Evolutionary conservation across 768 basidiomycete genomes (phyloP), one percentile per base, ranked within the genome.

Genomic region (Termitomyces sp.): DNA sequence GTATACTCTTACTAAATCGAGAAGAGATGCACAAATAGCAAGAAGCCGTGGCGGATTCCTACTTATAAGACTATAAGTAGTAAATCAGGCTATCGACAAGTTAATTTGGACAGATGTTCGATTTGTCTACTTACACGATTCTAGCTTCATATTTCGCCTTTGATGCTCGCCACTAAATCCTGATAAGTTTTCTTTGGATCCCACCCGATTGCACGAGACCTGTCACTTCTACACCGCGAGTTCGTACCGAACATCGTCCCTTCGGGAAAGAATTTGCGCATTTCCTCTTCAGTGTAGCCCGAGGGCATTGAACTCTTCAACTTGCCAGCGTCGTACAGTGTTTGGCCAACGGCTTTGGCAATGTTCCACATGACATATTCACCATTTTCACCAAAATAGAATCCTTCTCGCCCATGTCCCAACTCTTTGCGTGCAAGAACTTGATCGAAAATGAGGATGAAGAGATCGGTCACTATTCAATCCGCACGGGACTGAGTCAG

Each of bases 131-230:
- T 16, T 37, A 28, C 37, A n/a, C 7, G 7, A 17, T 30, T 30
- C 52, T 53, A 34, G 41, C 12, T 35, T 42, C 55, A 39, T 27
- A 63, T 58, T 47, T 64, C 59, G 9, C 19, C 64, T 55, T 72
- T 70, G 50, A 85, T 72, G 59, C 76, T 80, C 37, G 66, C 68
- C 12, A 84, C 59, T 70, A 84, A 74, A 63, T 84, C 82, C 53
- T 73, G 65, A 10, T 75, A 80, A 14, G 68, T 76, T 61, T 73
- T 74, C 55, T 60, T 73, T 10, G 84, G 80, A 54, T 74, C 76
- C 83, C 83, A 84, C 14, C 83, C 82, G 43, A 84, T 61, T 12
- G 67, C 64, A 42, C 70, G 70, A 1, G 73, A 70, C 51, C 79
- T 69, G 41, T 77, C 76, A 0, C 74, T 74, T 27, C 68, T 69